Percentiles rank a stretch among this genome's conserved stretches.
phyloP scores from a whole-genome alignment of 176 grass and related monocot species.

The Avena sativa region DNA sequence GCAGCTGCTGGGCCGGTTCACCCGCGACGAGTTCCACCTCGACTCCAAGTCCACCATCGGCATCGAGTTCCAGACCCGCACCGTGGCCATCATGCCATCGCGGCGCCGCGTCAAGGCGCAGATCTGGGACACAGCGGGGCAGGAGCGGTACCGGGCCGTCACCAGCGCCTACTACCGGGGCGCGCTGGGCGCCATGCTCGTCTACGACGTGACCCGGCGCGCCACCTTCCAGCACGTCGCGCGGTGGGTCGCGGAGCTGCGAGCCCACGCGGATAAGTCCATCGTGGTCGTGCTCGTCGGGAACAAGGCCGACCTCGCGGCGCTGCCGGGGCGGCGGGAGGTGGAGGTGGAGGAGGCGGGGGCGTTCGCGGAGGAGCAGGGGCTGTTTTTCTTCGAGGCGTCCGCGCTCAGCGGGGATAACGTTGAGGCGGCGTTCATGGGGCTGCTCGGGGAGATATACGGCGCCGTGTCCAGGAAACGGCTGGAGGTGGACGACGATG shows the following conservation, averaged over 20 bases:
- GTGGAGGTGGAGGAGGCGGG: slow-evolving; percentile 57
- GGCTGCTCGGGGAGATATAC: slow-evolving; percentile 66
- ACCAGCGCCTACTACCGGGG: slow-evolving; percentile 94
- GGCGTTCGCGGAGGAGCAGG: slow-evolving; percentile 82
- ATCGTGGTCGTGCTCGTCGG: slow-evolving; percentile 81
- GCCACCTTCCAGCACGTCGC: slow-evolving; percentile 59
- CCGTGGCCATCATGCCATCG: slow-evolving; percentile 17
- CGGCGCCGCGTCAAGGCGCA: slow-evolving; percentile 59
- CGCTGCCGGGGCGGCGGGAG: background rate
- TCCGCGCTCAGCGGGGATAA: slow-evolving; percentile 84
- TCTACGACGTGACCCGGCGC: slow-evolving; percentile 81
- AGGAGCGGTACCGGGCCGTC: slow-evolving; percentile 76
- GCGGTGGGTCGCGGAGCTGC: slow-evolving; percentile 78
- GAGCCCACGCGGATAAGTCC: slow-evolving; percentile 78
- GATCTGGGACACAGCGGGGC: slow-evolving; percentile 78
- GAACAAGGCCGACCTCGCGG: slow-evolving; percentile 81
- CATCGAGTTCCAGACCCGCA: slow-evolving; percentile 62
- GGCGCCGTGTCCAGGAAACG: slow-evolving; percentile 62
- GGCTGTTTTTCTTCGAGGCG: slow-evolving; percentile 88
- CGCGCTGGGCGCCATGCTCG: slow-evolving; percentile 80
- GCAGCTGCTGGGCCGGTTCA: slow-evolving; percentile 54
- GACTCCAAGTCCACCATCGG: slow-evolving; percentile 66
- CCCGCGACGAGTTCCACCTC: slow-evolving; percentile 50
- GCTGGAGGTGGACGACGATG: slow-evolving; percentile 47
- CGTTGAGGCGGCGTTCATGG: slow-evolving; percentile 72